phyloP scores from a whole-genome alignment of 1,284 basidiomycete genomes.

The Laetiporus sulphureus region DNA sequence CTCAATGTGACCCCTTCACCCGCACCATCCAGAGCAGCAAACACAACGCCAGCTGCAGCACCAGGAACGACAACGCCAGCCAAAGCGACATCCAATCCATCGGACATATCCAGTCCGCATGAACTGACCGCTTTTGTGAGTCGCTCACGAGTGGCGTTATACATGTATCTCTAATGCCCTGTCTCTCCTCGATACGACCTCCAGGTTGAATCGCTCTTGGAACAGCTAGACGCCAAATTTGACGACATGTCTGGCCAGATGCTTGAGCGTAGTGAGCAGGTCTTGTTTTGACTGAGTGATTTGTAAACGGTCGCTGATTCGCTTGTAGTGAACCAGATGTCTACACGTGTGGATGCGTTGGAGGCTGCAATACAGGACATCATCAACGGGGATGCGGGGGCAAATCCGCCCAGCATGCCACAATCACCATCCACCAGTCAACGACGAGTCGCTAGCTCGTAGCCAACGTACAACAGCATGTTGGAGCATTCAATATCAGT shows the following conservation, averaged over 20 bases:
- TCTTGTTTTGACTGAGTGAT: too few species aligned
- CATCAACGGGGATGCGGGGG: conserved; percentile 55
- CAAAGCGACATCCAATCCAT: conserved; percentile 16
- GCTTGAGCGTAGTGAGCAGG: conserved; percentile 59
- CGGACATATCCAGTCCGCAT: conserved; percentile 74
- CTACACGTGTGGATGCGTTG: conserved; percentile 72
- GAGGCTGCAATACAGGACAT: conserved; percentile 81
- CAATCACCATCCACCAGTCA: conserved; percentile 27
- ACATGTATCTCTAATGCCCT: background rate
- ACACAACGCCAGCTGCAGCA: conserved; percentile 14
- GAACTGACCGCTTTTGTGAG: conserved; percentile 75
- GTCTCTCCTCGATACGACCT: background rate
- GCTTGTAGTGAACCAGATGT: conserved; percentile 73
- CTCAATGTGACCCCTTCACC: conserved; percentile 21
- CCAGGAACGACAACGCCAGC: conserved; percentile 12
- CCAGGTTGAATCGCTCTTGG: conserved; percentile 72
- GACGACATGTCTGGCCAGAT: conserved; percentile 81
- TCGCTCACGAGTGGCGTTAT: background rate
- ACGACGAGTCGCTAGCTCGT: too few species aligned
- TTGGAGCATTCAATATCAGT: too few species aligned
- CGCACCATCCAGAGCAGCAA: conserved; percentile 18
- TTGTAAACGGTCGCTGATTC: conserved; percentile 7
- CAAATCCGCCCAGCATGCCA: conserved; percentile 22
- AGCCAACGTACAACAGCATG: too few species aligned
- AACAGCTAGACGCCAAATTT: conserved; percentile 73